Evolutionary conservation across 345 rosid species (phyloP).

Genomic region (Leavenworthia alabamica): DNA sequence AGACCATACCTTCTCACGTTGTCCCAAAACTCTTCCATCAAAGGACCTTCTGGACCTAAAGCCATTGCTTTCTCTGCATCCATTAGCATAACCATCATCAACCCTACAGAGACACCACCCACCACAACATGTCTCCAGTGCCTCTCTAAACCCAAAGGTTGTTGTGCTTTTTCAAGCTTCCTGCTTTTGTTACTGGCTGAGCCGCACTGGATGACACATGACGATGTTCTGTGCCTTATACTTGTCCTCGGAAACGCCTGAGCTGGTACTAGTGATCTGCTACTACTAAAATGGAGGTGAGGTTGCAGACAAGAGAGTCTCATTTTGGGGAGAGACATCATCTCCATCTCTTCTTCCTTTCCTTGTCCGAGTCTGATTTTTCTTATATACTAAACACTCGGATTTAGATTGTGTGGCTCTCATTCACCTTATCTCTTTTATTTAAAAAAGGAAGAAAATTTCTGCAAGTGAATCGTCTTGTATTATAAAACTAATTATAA

Average conservation of each 20-base stretch:
- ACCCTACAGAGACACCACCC: slow-evolving; percentile 53
- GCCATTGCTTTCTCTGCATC: slow-evolving; percentile 66
- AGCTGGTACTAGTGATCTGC: slow-evolving; percentile 9
- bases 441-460: background rate
- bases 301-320: slow-evolving; percentile 24
- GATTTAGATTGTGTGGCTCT: slow-evolving; percentile 26
- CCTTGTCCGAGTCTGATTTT: slow-evolving; percentile 1
- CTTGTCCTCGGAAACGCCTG: slow-evolving; percentile 22
- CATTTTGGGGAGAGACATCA: slow-evolving; percentile 20
- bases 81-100: slow-evolving; percentile 36
- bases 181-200: background rate
- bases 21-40: slow-evolving; percentile 94
- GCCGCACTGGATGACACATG: slow-evolving; percentile 6
- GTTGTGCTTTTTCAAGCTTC: slow-evolving; percentile 17
- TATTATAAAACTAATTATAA: slow-evolving; percentile 15
- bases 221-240: slow-evolving; percentile 14
- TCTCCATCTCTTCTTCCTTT: background rate
- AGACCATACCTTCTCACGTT: slow-evolving; percentile 91
- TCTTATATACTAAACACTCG: background rate
- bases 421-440: slow-evolving; percentile 19
- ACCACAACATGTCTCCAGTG: slow-evolving; percentile 36
- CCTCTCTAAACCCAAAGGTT: slow-evolving; percentile 19
- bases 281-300: slow-evolving; percentile 9
- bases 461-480: slow-evolving; percentile 8
- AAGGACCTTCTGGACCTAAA: slow-evolving; percentile 84